These are phyloP conservation scores for Fonsecaea nubica DNA, from an alignment of 2,329 filamentous ascomycete species.

Conservation along the genomic window DNA sequence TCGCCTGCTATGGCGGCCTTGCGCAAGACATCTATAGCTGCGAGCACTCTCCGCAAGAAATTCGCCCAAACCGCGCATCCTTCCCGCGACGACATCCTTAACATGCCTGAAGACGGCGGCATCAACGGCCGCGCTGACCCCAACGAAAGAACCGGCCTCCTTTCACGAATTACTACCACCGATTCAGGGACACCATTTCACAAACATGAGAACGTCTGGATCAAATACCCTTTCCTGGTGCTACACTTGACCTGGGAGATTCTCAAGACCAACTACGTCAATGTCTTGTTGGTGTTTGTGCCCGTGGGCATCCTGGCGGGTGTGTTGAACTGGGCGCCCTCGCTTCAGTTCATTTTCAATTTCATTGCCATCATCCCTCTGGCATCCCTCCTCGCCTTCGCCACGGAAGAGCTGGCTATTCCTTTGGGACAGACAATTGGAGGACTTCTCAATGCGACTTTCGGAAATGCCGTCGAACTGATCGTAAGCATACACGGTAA, in stretches of 20 bases:
- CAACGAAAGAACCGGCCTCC: constrained; percentile 47
- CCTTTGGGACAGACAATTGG: constrained; percentile 68
- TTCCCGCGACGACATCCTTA: constrained; percentile 15
- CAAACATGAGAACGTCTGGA: constrained; percentile 48
- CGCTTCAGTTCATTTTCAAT: constrained; percentile 66
- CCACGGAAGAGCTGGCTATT: constrained; percentile 67
- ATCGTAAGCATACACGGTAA: constrained; percentile 72
- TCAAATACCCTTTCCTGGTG: constrained; percentile 49
- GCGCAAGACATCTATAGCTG: constrained; percentile 33
- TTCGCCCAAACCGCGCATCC: constrained; percentile 26
- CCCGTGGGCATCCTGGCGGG: constrained; percentile 67
- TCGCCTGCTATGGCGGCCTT: constrained; percentile 28
- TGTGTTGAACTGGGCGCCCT: constrained; percentile 65
- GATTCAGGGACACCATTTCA: constrained; percentile 43
- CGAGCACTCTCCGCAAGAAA: constrained; percentile 31
- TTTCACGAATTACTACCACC: constrained; percentile 38
- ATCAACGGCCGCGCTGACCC: constrained; percentile 45
- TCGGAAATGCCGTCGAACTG: constrained; percentile 70
- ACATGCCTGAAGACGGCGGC: constrained; percentile 37
- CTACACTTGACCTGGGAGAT: constrained; percentile 52
- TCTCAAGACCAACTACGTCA: constrained; percentile 60
- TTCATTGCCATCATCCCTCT: constrained; percentile 70
- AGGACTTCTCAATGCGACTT: constrained; percentile 69
- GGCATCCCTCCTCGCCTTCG: constrained; percentile 67
- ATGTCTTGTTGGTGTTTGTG: constrained; percentile 69